Base-by-base conservation (phyloP, 2,329 filamentous ascomycete species). In the Paracamarosporium sp. region DNA sequence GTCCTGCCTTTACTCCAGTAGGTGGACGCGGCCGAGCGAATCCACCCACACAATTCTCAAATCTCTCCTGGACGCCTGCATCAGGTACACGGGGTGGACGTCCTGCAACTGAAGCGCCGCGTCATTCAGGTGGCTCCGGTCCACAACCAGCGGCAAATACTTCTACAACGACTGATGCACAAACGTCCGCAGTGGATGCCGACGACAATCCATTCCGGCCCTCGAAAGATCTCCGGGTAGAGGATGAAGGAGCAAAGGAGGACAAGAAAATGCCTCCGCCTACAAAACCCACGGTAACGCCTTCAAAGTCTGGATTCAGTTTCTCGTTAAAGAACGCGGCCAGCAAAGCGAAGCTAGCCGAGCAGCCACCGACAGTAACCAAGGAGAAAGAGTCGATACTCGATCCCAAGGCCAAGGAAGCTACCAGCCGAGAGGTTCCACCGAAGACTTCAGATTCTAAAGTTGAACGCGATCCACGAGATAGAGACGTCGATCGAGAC, bases 241-340 rank as follows among this genome's bases (percentile, higher is more conserved):
- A 91, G 70, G 88, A 91, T 67, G 82, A 85, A 61, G 78, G 76
- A 46, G 76, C 82, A 22, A 84, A 85, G 48, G 79, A 81, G 12
- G 76, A 76, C 24, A 77, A 85, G 55, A 80, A 85, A 55, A 80
- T 82, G 53, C 85, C 86, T 77, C 83, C 83, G 28, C 82, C 86
- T 11, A 64, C 62, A 4, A 81, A 77, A 22, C 55, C 63, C 56
- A 80, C 85, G 36, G 78, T 83, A 2, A 83, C 85, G 81, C 84
- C 58, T 70, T 77, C 58, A 74, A 81, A 71, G 46, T 80, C 81
- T 57, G 80, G 80, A 2, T 96, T 97, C 70, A 96, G 92, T 74
- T 98, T 98, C 75, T 92, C 93, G 1, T 92, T 98, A 76, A 97
- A 97, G 74, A 85, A 88, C 60, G 79, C 83, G 60, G 80, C 82